A percentile compares a stretch with the other conserved stretches of the same genome.
Evolutionary conservation across 768 basidiomycete species (phyloP).

Genomic region (Rhodotorula babjevae): DNA sequence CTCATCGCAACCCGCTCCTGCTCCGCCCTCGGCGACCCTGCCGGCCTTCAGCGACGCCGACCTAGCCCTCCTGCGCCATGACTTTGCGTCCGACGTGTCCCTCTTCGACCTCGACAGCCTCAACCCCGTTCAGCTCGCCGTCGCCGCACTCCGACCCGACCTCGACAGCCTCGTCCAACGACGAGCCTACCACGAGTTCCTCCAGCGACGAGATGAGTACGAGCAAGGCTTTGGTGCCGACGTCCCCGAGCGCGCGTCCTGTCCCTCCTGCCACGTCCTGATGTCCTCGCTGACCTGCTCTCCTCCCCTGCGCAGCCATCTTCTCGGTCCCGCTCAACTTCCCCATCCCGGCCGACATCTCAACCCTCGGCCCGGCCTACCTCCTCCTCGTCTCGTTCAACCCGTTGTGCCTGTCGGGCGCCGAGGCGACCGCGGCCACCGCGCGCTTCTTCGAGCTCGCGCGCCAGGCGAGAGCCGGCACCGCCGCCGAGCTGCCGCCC

Average conservation of each 20-base stretch:
- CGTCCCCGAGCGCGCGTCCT: too few relatives aligned
- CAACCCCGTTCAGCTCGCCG: not conserved
- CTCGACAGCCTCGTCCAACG: not conserved
- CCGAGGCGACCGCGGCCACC: not conserved
- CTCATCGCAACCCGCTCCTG: too few relatives aligned
- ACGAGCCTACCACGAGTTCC: not conserved
- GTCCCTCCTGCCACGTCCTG: not conserved
- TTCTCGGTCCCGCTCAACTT: not conserved
- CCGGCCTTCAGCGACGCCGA: not conserved
- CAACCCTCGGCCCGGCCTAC: too few relatives aligned
- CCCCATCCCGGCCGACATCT: not conserved
- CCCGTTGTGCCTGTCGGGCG: not conserved
- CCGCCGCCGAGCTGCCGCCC: not conserved
- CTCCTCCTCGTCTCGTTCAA: constrained; percentile 1
- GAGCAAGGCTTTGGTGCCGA: too few relatives aligned
- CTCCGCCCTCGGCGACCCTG: not conserved
- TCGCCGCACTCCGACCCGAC: not conserved
- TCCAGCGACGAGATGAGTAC: not conserved
- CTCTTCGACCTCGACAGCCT: not conserved
- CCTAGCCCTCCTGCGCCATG: not conserved
- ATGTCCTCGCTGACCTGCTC: not conserved
- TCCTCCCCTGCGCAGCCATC: not conserved
- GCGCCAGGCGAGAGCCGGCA: not conserved
- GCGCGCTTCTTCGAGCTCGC: not conserved
- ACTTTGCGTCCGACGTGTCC: not conserved